These are phyloP conservation scores for Candida glucosophila DNA, from an alignment of 1,139 yeast genomes.

Conservation along the genomic window DNA sequence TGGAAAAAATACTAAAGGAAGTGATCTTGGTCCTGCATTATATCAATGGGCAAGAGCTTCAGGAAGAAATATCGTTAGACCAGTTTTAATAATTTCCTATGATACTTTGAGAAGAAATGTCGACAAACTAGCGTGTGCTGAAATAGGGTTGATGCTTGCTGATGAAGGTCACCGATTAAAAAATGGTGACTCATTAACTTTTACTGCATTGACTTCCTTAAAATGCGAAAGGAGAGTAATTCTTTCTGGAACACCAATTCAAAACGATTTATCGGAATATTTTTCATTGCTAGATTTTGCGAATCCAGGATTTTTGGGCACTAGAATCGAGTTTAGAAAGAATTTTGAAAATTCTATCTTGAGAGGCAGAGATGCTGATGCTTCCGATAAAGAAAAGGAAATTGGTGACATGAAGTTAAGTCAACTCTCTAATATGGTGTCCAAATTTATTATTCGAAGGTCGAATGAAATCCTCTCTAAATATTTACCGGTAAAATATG, in stretches of 20 bases:
- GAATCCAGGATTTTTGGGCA: conserved; percentile 87
- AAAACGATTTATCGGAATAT: conserved; percentile 91
- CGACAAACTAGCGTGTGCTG: conserved; percentile 65
- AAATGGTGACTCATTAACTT: conserved; percentile 90
- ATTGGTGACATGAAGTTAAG: conserved; percentile 65
- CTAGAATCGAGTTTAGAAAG: conserved; percentile 74
- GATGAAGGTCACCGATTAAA: conserved; percentile 96
- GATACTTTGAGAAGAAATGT: conserved; percentile 89
- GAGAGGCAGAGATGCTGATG: conserved; percentile 83
- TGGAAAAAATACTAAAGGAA: conserved; percentile 67
- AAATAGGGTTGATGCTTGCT: conserved; percentile 82
- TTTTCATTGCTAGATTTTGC: conserved; percentile 88
- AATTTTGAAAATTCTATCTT: conserved; percentile 77
- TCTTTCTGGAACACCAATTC: conserved; percentile 95
- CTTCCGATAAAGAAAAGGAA: conserved; percentile 69
- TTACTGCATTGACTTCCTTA: conserved; percentile 76
- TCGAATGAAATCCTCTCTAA: conserved; percentile 65
- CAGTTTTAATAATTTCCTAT: conserved; percentile 90
- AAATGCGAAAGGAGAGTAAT: conserved; percentile 85
- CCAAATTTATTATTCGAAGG: conserved; percentile 86
- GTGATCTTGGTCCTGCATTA: conserved; percentile 62
- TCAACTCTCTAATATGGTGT: conserved; percentile 70
- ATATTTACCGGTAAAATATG: conserved; percentile 75
- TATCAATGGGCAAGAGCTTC: conserved; percentile 83
- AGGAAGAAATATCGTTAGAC: conserved; percentile 86